A percentile compares a stretch with the other conserved stretches of the same genome.
These are phyloP conservation scores for Sarcodon aspratus DNA, from an alignment of 768 basidiomycete genomes.

Conservation along the genomic window DNA sequence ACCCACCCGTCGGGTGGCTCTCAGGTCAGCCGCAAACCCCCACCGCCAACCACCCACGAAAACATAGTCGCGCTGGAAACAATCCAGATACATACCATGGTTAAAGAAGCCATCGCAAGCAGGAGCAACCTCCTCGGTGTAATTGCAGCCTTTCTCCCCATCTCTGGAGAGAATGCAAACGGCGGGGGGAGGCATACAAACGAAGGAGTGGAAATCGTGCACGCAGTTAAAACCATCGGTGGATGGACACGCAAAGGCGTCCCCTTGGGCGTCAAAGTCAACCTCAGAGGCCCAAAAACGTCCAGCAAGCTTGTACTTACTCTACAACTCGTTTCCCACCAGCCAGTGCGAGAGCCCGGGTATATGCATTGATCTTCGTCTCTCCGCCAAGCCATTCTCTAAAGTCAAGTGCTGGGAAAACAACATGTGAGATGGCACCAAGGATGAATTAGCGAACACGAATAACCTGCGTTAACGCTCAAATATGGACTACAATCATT, in stretches of 20 bases:
- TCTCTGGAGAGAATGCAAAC: slow-evolving; percentile 72
- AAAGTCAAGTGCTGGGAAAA: slow-evolving; percentile 51
- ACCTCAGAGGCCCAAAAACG: slow-evolving; percentile 76
- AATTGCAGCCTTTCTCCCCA: slow-evolving; percentile 77
- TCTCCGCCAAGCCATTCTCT: slow-evolving; percentile 70
- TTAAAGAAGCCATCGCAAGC: slow-evolving; percentile 66
- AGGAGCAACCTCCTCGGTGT: slow-evolving; percentile 70
- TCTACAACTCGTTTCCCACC: slow-evolving; percentile 54
- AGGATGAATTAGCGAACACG: neutral
- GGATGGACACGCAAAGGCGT: slow-evolving; percentile 80
- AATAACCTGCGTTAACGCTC: slow-evolving; percentile 40
- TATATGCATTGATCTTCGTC: slow-evolving; percentile 56
- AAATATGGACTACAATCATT: slow-evolving; percentile 43
- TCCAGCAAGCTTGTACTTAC: slow-evolving; percentile 57
- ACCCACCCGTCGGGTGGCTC: slow-evolving; percentile 65
- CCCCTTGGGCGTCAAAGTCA: slow-evolving; percentile 84
- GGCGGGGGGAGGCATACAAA: slow-evolving; percentile 62
- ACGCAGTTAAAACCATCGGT: slow-evolving; percentile 52
- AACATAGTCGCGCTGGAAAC: slow-evolving; percentile 71
- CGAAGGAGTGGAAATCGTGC: slow-evolving; percentile 71
- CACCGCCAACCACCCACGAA: slow-evolving; percentile 53
- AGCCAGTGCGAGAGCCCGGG: slow-evolving; percentile 50
- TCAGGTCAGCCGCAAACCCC: slow-evolving; percentile 49
- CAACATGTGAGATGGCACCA: neutral
- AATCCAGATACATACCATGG: slow-evolving; percentile 79